phyloP scores from a whole-genome alignment of 2,329 filamentous ascomycete species.

The Cladophialophora yegresii region DNA sequence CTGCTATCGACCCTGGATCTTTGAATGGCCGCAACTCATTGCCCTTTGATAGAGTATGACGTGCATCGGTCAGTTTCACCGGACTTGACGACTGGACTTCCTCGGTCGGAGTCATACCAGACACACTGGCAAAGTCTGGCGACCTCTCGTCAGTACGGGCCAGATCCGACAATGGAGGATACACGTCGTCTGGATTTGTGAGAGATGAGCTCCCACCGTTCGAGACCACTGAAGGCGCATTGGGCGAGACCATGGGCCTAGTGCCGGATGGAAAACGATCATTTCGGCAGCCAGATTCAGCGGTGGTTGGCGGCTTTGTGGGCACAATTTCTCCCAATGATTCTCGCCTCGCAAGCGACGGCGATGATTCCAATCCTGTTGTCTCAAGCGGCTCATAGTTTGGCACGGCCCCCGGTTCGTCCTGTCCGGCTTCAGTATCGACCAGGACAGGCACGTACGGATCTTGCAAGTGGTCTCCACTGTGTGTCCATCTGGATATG shows the following conservation, averaged over 20 bases:
- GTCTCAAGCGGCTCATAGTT: neutral
- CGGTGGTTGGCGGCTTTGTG: neutral
- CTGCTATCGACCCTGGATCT: conserved; percentile 24
- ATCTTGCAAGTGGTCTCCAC: conserved; percentile 25
- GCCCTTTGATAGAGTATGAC: neutral
- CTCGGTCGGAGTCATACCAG: neutral
- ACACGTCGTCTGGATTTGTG: conserved; percentile 16
- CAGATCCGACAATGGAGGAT: neutral
- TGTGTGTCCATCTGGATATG: conserved; percentile 5
- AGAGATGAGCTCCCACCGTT: neutral
- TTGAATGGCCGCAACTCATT: conserved; percentile 6
- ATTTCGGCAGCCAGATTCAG: neutral
- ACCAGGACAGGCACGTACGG: conserved; percentile 13
- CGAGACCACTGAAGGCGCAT: conserved; percentile 4
- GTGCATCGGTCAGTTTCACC: neutral
- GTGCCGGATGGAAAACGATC: conserved; percentile 8
- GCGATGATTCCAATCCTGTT: neutral
- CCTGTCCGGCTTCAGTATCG: neutral
- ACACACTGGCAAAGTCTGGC: neutral
- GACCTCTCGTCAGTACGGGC: neutral
- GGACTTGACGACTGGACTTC: neutral
- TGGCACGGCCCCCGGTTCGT: neutral
- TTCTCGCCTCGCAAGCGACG: neutral
- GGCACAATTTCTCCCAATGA: neutral
- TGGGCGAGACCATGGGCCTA: conserved; percentile 12